Conservation (phyloP, 768 basidiomycete genomes). For the Leccinum longicurvipes region DNA sequence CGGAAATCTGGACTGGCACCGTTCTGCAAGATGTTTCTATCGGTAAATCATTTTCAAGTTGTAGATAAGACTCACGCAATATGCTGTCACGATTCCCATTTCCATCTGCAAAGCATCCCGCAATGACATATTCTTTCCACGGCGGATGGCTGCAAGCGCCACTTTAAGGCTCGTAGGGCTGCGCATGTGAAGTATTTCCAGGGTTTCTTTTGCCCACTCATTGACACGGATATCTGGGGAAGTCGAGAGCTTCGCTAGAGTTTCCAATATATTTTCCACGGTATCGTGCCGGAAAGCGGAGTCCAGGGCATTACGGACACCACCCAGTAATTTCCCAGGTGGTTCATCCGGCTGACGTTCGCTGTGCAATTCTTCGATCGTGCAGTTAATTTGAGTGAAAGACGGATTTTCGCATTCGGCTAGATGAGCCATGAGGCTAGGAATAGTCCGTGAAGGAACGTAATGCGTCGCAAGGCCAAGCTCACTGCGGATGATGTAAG, state of each 20-base stretch:
- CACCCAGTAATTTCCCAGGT: constrained; percentile 51
- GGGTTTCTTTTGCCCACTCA: constrained; percentile 73
- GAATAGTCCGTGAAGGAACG: constrained; percentile 72
- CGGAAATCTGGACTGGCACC: constrained; percentile 80
- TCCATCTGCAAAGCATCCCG: constrained; percentile 78
- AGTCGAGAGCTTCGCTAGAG: constrained; percentile 43
- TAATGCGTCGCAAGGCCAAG: constrained; percentile 94
- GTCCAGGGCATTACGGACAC: constrained; percentile 76
- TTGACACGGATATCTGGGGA: constrained; percentile 45
- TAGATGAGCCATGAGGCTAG: constrained; percentile 67
- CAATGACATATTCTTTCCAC: constrained; percentile 62
- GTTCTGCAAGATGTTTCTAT: constrained; percentile 42
- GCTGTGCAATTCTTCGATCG: constrained; percentile 59
- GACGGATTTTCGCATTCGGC: constrained; percentile 38
- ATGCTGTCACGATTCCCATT: constrained; percentile 83
- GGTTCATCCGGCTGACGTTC: constrained; percentile 61
- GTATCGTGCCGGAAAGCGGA: constrained; percentile 65
- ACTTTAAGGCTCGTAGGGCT: constrained; percentile 94
- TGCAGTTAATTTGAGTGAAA: constrained; percentile 55
- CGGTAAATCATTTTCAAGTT: constrained; percentile 5
- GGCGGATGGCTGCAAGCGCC: constrained; percentile 73
- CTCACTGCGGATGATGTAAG: constrained; percentile 49
- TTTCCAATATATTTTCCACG: constrained; percentile 68
- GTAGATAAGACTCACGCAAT: constrained; percentile 61
- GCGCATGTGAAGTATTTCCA: constrained; percentile 57